phyloP scores from a whole-genome alignment of 148 eudicot species.

The Camellia lanceoleosa region DNA sequence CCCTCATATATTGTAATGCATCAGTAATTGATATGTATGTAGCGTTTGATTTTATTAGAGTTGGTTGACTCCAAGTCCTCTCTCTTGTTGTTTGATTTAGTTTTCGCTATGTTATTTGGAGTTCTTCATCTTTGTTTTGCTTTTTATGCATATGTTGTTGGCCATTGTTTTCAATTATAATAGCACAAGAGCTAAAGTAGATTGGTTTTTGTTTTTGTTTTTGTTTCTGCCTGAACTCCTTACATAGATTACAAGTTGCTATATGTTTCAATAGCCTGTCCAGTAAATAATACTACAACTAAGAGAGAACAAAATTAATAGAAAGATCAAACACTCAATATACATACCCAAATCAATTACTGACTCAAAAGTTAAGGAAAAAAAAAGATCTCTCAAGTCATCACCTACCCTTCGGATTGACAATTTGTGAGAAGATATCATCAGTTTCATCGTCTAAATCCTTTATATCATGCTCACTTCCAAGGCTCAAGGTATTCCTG shows the following conservation, averaged over 20 bases:
- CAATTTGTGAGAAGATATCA: slow-evolving; percentile 46
- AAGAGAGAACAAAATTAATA: slow-evolving; percentile 1
- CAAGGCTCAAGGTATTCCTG: slow-evolving; percentile 39
- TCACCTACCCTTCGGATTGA: slow-evolving; percentile 36
- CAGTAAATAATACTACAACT: background rate
- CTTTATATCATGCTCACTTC: slow-evolving; percentile 22
- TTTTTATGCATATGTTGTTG: too few species aligned
- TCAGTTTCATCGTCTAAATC: slow-evolving; percentile 20
- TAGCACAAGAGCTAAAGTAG: background rate
- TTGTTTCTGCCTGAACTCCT: background rate
- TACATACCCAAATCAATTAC: too few species aligned
- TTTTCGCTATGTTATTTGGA: too few species aligned
- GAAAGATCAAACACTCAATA: background rate
- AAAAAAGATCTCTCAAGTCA: background rate
- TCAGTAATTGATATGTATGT: too few species aligned
- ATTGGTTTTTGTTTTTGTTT: background rate
- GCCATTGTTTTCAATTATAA: background rate
- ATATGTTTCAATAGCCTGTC: background rate
- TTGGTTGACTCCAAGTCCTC: too few species aligned
- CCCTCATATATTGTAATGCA: too few species aligned
- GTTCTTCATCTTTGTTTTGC: too few species aligned
- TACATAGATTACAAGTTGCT: background rate
- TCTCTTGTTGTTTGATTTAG: too few species aligned
- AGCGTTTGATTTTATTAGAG: too few species aligned
- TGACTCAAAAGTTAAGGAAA: too few species aligned